Base-by-base conservation (phyloP, 352 stramenopile genomes). In the Phytophthora ohioensis region DNA sequence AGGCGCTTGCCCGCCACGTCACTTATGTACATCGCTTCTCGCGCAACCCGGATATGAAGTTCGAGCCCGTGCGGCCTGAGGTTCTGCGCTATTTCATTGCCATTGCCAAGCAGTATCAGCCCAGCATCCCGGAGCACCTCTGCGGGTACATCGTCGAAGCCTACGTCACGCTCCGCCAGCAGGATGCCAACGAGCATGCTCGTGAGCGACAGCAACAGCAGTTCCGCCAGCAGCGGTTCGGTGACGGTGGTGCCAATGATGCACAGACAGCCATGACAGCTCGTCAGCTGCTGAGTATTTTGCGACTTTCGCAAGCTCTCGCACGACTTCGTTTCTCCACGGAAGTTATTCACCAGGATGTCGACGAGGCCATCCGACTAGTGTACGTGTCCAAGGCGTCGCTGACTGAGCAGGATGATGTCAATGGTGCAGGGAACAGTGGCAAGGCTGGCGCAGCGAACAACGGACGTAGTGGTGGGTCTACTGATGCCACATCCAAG, bases 201-300 rank as follows among this genome's bases (percentile, higher is more conserved):
- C 85, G 88, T 5, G 84, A 97, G 69, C 76, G 91, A 55, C 82
- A 87, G 42, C 48, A 76, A 17, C 62, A 75, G 17, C 69, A 77
- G 56, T 78, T 69, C 31, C 66, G 78, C 61, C 78, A 75, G 64
- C 79, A 75, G 62, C 72, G 80, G 15, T 78, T 67, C 42, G 76
- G 75, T 5, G 73, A 79, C 12, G 76, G 77, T 11, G 76, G 81
- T 27, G 79, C 76, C 21, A 95, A 96, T 61, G 83, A 97, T 57
- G 93, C 98, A 48, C 97, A 99, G 79, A 99, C 96, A 3, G 92
- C 96, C 53, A 99, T 99, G 97, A 99, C 98, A 5, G 97, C 98
- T 34, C 91, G 98, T 49, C 97, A 99, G 81, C 79, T 99, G 41
- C 80, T 99, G 32, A 99, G 97, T 75, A 99, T 99, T 73, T 82